Base-by-base conservation (phyloP, 2,329 filamentous ascomycete genomes). In the Catunica adiposa region DNA sequence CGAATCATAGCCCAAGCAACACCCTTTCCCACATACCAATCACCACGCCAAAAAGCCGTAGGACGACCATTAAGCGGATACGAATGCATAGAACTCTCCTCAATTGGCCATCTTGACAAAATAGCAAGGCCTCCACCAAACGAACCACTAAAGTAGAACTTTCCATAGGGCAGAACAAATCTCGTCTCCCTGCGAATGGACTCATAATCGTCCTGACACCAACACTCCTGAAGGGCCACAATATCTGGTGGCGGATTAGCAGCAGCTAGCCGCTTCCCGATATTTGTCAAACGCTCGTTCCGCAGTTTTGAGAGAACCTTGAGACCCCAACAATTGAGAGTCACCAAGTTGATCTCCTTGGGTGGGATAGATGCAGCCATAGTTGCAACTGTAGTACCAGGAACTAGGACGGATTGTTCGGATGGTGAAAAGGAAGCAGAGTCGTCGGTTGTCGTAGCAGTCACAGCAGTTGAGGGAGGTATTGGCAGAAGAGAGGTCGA, bases 1-100 rank as follows among this genome's bases (percentile, higher is more conserved):
- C 85, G 74, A 62, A 97, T 84, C 60, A 78, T 78, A 1, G 90
- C 90, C 64, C 79, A 84, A 5, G 90, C 92, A 44, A 97, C 82
- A 15, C 92, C 92, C 67, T 97, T 97, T 0, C 92, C 92, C 8
- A 96, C 89, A 65, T 82, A 97, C 88, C 90, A 97, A 68, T 97
- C 90, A 9, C 92, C 92, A 59, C 90, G 77, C 70, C 84, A 96
- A 69, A 97, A 95, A 3, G 90, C 90, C 8, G 89, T 90, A 4
- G 92, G 92, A 17, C 90, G 79, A 17, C 92, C 92, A 67, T 95
- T 96, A 54, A 98, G 76, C n/a, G 88, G 81, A 66, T 96, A 98
- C 2, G 75, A 76, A 61, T 80, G 76, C 88, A 97, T 94, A 63
- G 77, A 82, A 67, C 83, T 89, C 71, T 94, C 86, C 63, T 87